These are phyloP conservation scores for Cordyceps sp. DNA, from an alignment of 2,329 filamentous ascomycete genomes.

Conservation along the genomic window DNA sequence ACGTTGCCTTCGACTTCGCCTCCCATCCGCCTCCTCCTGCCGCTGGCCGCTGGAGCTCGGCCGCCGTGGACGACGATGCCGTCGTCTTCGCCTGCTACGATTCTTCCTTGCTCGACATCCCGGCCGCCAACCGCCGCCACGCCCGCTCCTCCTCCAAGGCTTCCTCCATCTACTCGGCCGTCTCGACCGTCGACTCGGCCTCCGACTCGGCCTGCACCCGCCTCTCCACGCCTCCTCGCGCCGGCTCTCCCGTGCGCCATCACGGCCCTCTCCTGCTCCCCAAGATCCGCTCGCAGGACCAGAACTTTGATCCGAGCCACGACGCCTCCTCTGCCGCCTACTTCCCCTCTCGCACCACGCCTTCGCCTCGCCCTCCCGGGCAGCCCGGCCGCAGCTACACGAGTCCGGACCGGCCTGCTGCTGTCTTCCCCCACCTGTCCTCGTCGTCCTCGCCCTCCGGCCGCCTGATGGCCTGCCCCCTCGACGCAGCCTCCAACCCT, in stretches of 20 bases:
- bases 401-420: conserved; percentile 38
- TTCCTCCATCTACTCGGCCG: conserved; percentile 43
- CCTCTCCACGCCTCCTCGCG: conserved; percentile 48
- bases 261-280: conserved; percentile 69
- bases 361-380: conserved; percentile 10
- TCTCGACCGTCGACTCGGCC: conserved; percentile 39
- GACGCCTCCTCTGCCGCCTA: conserved; percentile 1
- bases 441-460: conserved; percentile 11
- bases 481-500: conserved; percentile 8
- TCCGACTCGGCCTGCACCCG: conserved; percentile 51
- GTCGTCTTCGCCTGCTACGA: conserved; percentile 33
- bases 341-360: conserved; percentile 8
- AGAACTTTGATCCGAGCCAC: conserved; percentile 40
- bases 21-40: conserved; percentile 23
- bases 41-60: neutral
- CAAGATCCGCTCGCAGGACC: conserved; percentile 75
- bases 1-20: conserved; percentile 44
- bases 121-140: conserved; percentile 32
- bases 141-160: conserved; percentile 47
- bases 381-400: conserved; percentile 42
- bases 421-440: conserved; percentile 15
- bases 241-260: conserved; percentile 55
- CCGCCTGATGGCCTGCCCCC: conserved; percentile 9
- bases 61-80: too few relatives aligned
- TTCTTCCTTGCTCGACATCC: conserved; percentile 36